Evolutionary conservation across 768 basidiomycete genomes (phyloP).

Genomic region (Leccinum olivaceopallidum): DNA sequence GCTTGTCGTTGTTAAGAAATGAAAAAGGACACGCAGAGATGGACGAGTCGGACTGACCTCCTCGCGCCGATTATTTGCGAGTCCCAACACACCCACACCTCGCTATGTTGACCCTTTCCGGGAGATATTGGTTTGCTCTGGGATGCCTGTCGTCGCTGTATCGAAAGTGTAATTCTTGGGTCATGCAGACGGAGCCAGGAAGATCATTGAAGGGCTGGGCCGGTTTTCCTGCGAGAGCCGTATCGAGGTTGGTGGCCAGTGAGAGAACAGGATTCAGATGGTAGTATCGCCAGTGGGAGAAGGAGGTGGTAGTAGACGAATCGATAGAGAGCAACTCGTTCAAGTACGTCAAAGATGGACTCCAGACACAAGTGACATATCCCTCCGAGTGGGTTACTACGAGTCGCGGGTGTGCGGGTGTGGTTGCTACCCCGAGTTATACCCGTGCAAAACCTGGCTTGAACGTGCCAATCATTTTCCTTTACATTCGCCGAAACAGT

Average conservation of each 20-base stretch:
- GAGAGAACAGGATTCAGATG: too few relatives aligned
- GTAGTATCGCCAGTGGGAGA: too few relatives aligned
- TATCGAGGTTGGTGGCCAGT: slow-evolving; percentile 9
- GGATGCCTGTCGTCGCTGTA: slow-evolving; percentile 41
- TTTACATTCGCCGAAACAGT: too few relatives aligned
- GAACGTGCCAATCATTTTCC: too few relatives aligned
- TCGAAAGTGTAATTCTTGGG: slow-evolving; percentile 42
- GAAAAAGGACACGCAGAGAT: slow-evolving; percentile 3
- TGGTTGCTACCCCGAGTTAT: too few relatives aligned
- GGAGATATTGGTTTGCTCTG: slow-evolving; percentile 85
- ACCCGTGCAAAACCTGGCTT: too few relatives aligned
- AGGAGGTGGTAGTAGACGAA: too few relatives aligned
- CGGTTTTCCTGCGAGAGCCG: slow-evolving; percentile 37
- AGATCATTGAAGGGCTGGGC: slow-evolving; percentile 37
- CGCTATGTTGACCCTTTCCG: slow-evolving; percentile 89
- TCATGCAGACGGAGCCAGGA: slow-evolving; percentile 50
- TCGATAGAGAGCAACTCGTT: too few relatives aligned
- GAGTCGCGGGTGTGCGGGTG: too few relatives aligned
- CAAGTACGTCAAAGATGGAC: too few relatives aligned
- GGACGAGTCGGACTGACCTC: slow-evolving; percentile 36
- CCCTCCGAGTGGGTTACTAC: too few relatives aligned
- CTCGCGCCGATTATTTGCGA: slow-evolving; percentile 47
- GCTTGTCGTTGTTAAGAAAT: slow-evolving; percentile 44
- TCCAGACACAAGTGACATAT: too few relatives aligned
- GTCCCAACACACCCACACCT: slow-evolving; percentile 76